phyloP scores from a whole-genome alignment of 441 rosid species.

The Erodium texanum region DNA sequence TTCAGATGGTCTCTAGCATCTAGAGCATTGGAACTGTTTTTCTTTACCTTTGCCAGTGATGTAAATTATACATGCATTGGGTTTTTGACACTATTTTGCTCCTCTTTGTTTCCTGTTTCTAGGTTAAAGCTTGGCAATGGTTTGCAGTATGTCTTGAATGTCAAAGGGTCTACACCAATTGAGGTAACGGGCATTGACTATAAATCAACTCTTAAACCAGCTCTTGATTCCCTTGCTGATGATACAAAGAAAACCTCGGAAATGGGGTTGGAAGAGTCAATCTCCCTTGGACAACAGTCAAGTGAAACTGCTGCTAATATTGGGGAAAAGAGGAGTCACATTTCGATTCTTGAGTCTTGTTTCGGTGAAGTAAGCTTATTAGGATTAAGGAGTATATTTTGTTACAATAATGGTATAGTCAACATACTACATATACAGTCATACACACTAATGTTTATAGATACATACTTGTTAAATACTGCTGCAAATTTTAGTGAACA shows the following conservation, averaged over 20 bases:
- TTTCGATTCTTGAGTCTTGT: conserved; percentile 34
- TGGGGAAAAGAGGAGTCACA: conserved; percentile 35
- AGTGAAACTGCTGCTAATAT: conserved; percentile 48
- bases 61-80: not conserved
- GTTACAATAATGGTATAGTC: not conserved
- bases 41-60: not conserved
- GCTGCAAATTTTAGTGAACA: not conserved
- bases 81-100: not conserved
- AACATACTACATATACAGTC: not conserved
- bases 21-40: not conserved
- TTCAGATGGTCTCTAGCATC: not conserved
- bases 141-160: conserved; percentile 45
- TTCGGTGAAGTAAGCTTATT: conserved; percentile 43
- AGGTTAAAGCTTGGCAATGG: conserved; percentile 53
- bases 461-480: not conserved
- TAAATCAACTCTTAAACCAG: conserved; percentile 53
- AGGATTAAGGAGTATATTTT: conserved; percentile 2
- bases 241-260: conserved; percentile 42
- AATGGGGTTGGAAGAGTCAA: conserved; percentile 45
- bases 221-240: conserved; percentile 39
- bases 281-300: conserved; percentile 42
- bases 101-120: conserved; percentile 17
- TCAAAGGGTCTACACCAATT: conserved; percentile 46
- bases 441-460: not conserved
- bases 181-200: conserved; percentile 75